Conservation (phyloP, 768 basidiomycete genomes). For the Termitomyces sp. region DNA sequence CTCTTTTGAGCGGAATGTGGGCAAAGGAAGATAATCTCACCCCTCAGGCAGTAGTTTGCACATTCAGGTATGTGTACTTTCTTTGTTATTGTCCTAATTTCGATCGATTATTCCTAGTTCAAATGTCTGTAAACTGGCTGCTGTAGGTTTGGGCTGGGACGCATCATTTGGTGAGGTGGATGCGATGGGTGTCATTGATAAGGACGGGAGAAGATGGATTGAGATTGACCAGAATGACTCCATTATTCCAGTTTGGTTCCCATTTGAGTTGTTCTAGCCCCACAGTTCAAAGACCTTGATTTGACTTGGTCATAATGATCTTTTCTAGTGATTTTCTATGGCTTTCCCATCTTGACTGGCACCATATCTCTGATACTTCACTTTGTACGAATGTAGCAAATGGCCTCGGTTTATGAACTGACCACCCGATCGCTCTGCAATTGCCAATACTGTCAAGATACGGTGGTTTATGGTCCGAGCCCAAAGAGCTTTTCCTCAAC, state of each 20-base stretch:
- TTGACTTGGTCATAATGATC: no score
- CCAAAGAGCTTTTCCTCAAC: no score
- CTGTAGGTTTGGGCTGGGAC: slow-evolving; percentile 63
- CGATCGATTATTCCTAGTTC: slow-evolving; percentile 38
- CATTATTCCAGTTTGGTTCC: slow-evolving; percentile 55
- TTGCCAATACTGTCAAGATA: no score
- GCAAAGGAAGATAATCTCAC: slow-evolving; percentile 35
- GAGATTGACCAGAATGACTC: slow-evolving; percentile 61
- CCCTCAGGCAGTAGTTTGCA: slow-evolving; percentile 56
- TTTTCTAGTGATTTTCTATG: neutral
- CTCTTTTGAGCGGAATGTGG: slow-evolving; percentile 65
- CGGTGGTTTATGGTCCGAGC: no score
- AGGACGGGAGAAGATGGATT: slow-evolving; percentile 50
- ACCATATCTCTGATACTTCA: neutral
- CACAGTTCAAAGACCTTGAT: no score
- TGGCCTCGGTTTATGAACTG: neutral
- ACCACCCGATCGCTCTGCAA: neutral
- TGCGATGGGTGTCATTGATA: slow-evolving; percentile 43
- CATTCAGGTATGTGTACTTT: slow-evolving; percentile 43
- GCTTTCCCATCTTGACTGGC: neutral
- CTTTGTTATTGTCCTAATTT: neutral
- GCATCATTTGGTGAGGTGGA: slow-evolving; percentile 55
- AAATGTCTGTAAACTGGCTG: slow-evolving; percentile 55
- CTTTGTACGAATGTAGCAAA: neutral
- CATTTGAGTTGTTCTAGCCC: slow-evolving; percentile 50